Base-by-base conservation (phyloP, 2,329 filamentous ascomycete species). In the Fusarium pseudonygamai region DNA sequence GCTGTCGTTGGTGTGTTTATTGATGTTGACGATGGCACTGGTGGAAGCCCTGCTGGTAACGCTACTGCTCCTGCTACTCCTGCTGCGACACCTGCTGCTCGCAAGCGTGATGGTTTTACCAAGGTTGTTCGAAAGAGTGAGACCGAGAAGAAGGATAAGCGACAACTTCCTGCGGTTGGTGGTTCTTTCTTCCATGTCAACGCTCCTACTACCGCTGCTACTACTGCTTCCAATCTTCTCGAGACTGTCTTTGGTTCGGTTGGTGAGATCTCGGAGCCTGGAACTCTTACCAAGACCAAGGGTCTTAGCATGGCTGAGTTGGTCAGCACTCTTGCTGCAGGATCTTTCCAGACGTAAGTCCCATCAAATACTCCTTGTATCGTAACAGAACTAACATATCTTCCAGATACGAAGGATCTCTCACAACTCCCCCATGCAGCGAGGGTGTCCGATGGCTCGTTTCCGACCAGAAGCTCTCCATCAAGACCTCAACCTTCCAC, bases 341-440 rank as follows among this genome's bases (percentile, higher is more conserved):
- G 79, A 80, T 77, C 77, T 16, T 78, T 81, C 65, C 77, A 75
- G 24, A 77, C 72, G 79, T 80, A 43, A 77, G 78, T 74, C 47
- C 12, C n/a, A n/a, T n/a, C n/a, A n/a, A n/a, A n/a, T n/a, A n/a
- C n/a, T n/a, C n/a, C n/a, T n/a, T n/a, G n/a, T n/a, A n/a, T n/a
- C n/a, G n/a, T n/a, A n/a, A n/a, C n/a, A n/a, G n/a, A n/a, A n/a
- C n/a, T n/a, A n/a, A n/a, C n/a, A n/a, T n/a, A n/a, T n/a, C n/a
- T n/a, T n/a, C n/a, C n/a, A n/a, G 77, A 24, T 91, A 91, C 82
- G 78, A 80, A 22, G 89, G 90, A 24, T 90, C 88, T 20, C 81
- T 91, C 39, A 91, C 90, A 30, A 91, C 89, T 0, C 90, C 90
- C 22, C 90, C 90, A 9, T 91, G 90, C 81, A 83, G 83, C 12